Base-by-base conservation (phyloP, 805 yeast species). In the Millerago galiae region DNA sequence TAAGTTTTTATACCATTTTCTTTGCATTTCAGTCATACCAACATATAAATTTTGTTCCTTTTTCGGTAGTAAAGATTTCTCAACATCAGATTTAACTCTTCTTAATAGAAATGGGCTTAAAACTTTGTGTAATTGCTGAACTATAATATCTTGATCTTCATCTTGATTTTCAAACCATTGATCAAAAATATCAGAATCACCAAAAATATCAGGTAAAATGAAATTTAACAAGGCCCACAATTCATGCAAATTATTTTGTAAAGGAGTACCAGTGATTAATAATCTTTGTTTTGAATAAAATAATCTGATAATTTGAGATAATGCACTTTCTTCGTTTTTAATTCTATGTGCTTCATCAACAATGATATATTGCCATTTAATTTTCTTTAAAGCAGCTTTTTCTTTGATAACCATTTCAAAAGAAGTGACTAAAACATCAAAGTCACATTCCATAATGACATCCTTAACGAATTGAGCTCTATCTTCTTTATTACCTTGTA, bases 261-360 rank as follows among this genome's bases (percentile, higher is more conserved):
- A 66, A 0, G 99, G 99, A 0, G 99, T 91, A 50, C 99, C 99
- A 0, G 99, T 91, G 46, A 91, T 89, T 44, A 91, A 67, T 35
- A 91, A 65, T 47, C 99, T 71, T 60, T 87, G 87, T 44, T 81
- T 77, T 14, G 96, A 87, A 59, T 85, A 84, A 59, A 91, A 89
- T 21, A 89, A 63, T 50, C 98, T 76, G 46, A 93, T 90, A 49
- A 93, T 90, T 62, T 91, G 97, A 2, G 97, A 88, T 39, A 91
- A 69, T 31, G 93, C 81, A 51, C 95, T 82, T 56, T 87, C 95
- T 58, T 93, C 98, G 60, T 93, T 93, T 59, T 91, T 91, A 60
- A 91, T 91, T 60, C 98, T 77, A 62, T 91, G 99, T 3, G 98
- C 98, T 63, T 90, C 97, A 66, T 91, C 99, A 40, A 91, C 87